Conservation (phyloP, 805 yeast genomes). For the Sungouiozyma ichnusensis region DNA sequence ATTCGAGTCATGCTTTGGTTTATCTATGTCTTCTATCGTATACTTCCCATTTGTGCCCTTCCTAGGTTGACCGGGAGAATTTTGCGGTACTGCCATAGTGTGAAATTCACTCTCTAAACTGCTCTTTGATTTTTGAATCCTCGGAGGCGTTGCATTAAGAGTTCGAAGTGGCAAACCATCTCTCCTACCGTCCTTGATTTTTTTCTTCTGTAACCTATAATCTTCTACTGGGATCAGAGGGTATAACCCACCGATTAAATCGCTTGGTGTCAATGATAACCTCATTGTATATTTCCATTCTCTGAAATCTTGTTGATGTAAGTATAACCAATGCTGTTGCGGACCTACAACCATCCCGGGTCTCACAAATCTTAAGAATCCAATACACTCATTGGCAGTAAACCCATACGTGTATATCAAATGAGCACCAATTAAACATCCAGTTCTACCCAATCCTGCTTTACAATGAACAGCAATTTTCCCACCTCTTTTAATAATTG, state of each 20-base stretch:
- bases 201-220: constrained; percentile 42
- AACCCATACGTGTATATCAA: constrained; percentile 92
- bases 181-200: constrained; percentile 23
- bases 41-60: constrained; percentile 36
- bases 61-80: constrained; percentile 96
- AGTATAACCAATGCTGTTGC: constrained; percentile 96
- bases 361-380: constrained; percentile 88
- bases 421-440: constrained; percentile 95
- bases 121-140: constrained; percentile 22
- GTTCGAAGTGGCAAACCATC: constrained; percentile 12
- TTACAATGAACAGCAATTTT: constrained; percentile 98
- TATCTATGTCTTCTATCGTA: constrained; percentile 28
- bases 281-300: constrained; percentile 94
- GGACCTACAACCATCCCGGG: constrained; percentile 99
- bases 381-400: constrained; percentile 94
- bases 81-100: constrained; percentile 55
- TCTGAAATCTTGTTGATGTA: constrained; percentile 91
- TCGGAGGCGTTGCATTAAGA: constrained; percentile 26
- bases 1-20: constrained; percentile 6
- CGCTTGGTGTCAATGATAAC: constrained; percentile 56
- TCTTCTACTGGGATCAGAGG: constrained; percentile 55
- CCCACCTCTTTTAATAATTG: constrained; percentile 75
- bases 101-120: constrained; percentile 22
- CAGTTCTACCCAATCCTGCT: constrained; percentile 96
- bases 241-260: constrained; percentile 54